These are phyloP conservation scores for Trametes villosa DNA, from an alignment of 768 basidiomycete species.

Conservation along the genomic window DNA sequence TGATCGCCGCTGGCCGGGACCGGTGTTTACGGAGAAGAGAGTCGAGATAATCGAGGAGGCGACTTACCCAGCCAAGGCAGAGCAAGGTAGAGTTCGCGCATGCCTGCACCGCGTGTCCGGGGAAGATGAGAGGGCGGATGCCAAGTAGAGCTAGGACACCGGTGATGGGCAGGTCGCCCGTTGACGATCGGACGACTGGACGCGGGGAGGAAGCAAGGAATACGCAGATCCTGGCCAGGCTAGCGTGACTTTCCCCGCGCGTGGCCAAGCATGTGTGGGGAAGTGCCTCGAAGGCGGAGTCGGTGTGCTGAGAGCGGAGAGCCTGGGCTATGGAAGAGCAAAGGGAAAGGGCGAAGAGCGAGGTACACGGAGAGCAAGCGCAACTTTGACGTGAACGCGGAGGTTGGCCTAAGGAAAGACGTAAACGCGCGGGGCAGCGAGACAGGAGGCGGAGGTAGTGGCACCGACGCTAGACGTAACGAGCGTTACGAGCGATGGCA, in stretches of 20 bases:
- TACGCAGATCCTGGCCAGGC: not conserved
- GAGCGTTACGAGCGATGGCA: not conserved
- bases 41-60: too few relatives aligned
- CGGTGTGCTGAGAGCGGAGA: not conserved
- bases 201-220: not conserved
- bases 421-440: not conserved
- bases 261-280: not conserved
- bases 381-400: too few relatives aligned
- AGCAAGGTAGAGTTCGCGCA: not conserved
- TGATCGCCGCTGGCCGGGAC: too few relatives aligned
- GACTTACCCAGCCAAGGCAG: not conserved
- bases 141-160: not conserved
- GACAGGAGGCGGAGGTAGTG: not conserved
- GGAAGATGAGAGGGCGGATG: not conserved
- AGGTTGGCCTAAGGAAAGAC: too few relatives aligned
- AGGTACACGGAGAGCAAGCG: not conserved
- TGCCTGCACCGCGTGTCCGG: not conserved
- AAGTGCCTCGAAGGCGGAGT: not conserved
- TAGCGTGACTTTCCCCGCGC: not conserved
- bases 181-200: not conserved
- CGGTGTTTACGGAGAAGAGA: too few relatives aligned
- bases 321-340: not conserved
- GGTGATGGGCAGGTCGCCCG: not conserved
- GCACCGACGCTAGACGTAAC: not conserved
- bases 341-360: not conserved